Base-by-base conservation (phyloP, 1,284 basidiomycete genomes). In the Pseudozyma thailandica region DNA sequence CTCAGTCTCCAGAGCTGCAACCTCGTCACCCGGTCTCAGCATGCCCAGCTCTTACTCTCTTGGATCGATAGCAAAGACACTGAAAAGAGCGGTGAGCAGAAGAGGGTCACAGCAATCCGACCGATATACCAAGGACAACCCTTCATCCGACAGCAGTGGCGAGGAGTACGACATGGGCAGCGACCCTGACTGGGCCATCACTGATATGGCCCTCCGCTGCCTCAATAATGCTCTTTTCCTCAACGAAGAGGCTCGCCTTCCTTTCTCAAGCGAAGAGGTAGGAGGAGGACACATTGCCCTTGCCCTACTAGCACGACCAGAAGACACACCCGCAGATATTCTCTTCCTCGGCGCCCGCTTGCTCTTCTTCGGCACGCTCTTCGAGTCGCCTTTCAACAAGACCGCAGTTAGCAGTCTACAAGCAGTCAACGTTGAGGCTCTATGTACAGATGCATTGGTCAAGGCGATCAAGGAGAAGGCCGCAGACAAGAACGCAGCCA, bases 211-310 rank as follows among this genome's bases (percentile, higher is more conserved):
- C 15, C 41, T 80, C 37, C 74, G 78, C 43, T 72, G 68, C 30
- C 70, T 80, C 58, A 80, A 80, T 63, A 80, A 80, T 47, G 72
- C 65, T 2, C 64, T 80, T 28, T 77, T 69, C 45, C 71, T 78
- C 30, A 68, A 80, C 47, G 55, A 77, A 42, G 37, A 51, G 23
- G 51, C 63, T 3, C 39, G 76, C 2, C 46, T 55, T 13, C 53
- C 56, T 8, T 79, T 77, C 37, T 62, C 59, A 13, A 52, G 55
- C 41, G 59, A 66, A 33, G 62, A 64, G 2, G 53, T 75, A 6
- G 75, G 62, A 2, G 77, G 75, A 15, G 71, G 73, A 1, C 53
- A 60, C 25, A 57, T 53, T 4, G 68, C 66, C 12, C 52, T 75
- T 1, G 58, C 63, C 5, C 56, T 74, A 16, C 68, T 74, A 26